A percentile compares a stretch with the other conserved stretches of the same genome.
Conservation (phyloP, 2,329 filamentous ascomycete genomes). For the Exophiala mesophila region DNA sequence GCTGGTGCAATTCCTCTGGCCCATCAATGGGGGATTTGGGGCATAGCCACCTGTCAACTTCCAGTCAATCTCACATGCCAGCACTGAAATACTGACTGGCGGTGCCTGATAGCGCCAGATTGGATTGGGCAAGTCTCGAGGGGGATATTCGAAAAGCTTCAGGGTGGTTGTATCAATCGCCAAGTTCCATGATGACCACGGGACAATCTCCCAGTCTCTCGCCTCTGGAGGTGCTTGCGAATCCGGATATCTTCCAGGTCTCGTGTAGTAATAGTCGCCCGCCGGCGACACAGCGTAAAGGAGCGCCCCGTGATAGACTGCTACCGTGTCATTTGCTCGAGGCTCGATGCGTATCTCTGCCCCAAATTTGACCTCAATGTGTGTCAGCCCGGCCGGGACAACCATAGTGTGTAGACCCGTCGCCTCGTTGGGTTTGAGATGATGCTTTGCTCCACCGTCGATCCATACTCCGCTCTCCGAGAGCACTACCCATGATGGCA, state of each 20-base stretch:
- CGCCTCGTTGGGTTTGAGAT: constrained; percentile 30
- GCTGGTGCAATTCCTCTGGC: constrained; percentile 33
- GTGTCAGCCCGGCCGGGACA: constrained; percentile 33
- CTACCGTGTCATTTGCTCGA: constrained; percentile 41
- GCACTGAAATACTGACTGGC: constrained; percentile 35
- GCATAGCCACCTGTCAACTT: constrained; percentile 32
- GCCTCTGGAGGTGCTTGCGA: constrained; percentile 28
- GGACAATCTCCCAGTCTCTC: constrained; percentile 35
- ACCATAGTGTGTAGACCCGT: constrained; percentile 37
- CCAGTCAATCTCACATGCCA: constrained; percentile 40
- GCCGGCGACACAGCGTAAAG: constrained; percentile 42
- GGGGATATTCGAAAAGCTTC: constrained; percentile 29
- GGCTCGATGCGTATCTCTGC: constrained; percentile 32
- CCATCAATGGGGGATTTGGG: constrained; percentile 32
- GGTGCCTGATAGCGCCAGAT: constrained; percentile 32
- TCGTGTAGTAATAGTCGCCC: constrained; percentile 26
- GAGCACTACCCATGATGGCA: constrained; percentile 42
- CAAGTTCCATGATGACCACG: constrained; percentile 30
- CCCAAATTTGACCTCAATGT: constrained; percentile 33
- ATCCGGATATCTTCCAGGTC: constrained; percentile 28
- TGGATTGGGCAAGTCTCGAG: constrained; percentile 25
- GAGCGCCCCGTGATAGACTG: constrained; percentile 42
- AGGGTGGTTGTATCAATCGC: constrained; percentile 35
- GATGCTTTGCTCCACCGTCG: constrained; percentile 18
- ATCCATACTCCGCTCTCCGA: constrained; percentile 26